Evolutionary conservation across 208 protist genomes (phyloP), one percentile per base, ranked within the genome.

Genomic region (Acanthamoeba culbertsoni): DNA sequence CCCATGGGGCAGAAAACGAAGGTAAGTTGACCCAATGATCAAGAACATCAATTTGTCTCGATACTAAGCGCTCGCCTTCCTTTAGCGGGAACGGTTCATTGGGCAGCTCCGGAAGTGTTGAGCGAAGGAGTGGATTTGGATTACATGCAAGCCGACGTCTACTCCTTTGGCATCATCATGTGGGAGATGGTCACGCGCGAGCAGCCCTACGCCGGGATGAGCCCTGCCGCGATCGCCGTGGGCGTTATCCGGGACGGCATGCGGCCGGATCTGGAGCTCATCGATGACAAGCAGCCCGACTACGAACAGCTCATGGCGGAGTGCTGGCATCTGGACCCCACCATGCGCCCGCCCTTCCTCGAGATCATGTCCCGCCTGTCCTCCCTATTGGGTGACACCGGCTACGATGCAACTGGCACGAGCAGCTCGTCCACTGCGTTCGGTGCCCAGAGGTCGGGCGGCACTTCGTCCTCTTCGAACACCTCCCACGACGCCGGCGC

Each of bases 111-210:
- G 14, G 84, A 91, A 20, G 40, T 91, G 14, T 42, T 91, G 0
- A 62, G 68, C 55, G 43, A 48, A 48, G 57, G 26, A 8, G 8
- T 45, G 57, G 26, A 65, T 16, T n/a, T 73, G 12, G 37, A 84
- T 42, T 33, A 53, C 42, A 55, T 84, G 42, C n/a, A 51, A 23
- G 37, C 45, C 73, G 37, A 53, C n/a, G 23, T 84, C 20, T 55
- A 84, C 43, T 37, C 23, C 31, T 91, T 91, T 10, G 84, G 84
- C 35, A 91, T 91, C 43, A 65, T 91, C 31, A 26, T 91, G n/a
- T 91, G 84, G 84, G 84, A 91, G 35, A 23, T 91, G 33, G 35
- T 40, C 33, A 68, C 55, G 7, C 48, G 84, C 5, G 26, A 91
- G 14, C 37, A 91, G 43, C 84, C 84, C 37, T 91, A 91, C 43